These are phyloP conservation scores for Macrophomina phaseolina DNA, from an alignment of 2,329 filamentous ascomycete species.

Conservation along the genomic window DNA sequence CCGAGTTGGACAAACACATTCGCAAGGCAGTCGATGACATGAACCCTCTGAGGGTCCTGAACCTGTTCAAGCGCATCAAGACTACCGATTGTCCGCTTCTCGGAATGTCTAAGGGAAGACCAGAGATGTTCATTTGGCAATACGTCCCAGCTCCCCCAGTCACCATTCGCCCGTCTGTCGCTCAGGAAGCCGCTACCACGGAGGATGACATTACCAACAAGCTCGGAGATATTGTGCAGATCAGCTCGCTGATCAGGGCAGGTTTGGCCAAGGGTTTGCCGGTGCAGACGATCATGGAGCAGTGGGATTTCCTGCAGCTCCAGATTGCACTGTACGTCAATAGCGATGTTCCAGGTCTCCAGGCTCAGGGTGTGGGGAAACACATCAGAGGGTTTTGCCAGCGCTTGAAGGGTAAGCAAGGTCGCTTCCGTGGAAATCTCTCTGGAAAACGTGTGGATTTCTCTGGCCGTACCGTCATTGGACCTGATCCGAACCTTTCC, in stretches of 20 bases:
- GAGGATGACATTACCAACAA: conserved; percentile 98
- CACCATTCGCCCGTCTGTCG: conserved; percentile 91
- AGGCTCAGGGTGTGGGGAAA: conserved; percentile 81
- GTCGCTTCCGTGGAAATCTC: conserved; percentile 93
- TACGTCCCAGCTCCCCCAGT: conserved; percentile 93
- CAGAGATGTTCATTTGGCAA: conserved; percentile 98
- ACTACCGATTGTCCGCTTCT: conserved; percentile 88
- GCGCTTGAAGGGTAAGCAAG: conserved; percentile 94
- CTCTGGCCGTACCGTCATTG: conserved; percentile 96
- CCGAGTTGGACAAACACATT: conserved; percentile 87
- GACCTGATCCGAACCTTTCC: conserved; percentile 90
- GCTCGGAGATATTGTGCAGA: conserved; percentile 93
- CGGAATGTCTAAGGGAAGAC: conserved; percentile 86
- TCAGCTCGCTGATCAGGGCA: conserved; percentile 84
- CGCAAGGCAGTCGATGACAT: conserved; percentile 94
- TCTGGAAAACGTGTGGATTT: conserved; percentile 99
- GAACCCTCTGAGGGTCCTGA: conserved; percentile 85
- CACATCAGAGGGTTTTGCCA: conserved; percentile 93
- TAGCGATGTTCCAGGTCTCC: conserved; percentile 91
- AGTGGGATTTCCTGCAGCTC: conserved; percentile 96
- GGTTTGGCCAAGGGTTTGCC: conserved; percentile 83
- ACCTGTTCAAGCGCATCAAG: conserved; percentile 87
- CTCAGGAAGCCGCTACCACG: conserved; percentile 89
- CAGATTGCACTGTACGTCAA: conserved; percentile 99
- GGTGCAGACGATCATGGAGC: conserved; percentile 90